Evolutionary conservation across 2,329 filamentous ascomycete genomes (phyloP).

Genomic region (Fusarium fujikuroi): DNA sequence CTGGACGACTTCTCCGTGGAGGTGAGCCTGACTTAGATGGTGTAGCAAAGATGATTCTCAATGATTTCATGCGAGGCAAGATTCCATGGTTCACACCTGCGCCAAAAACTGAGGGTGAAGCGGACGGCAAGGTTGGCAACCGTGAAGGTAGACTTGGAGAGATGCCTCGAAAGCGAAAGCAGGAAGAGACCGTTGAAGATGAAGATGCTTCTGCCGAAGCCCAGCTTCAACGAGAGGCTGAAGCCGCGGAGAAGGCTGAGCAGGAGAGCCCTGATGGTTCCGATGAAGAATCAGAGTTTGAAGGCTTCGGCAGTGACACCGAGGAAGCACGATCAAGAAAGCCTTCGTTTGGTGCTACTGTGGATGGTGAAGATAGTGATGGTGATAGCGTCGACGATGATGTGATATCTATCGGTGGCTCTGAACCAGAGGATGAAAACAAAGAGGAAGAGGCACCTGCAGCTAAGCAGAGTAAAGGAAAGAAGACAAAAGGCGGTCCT

Average conservation of each 20-base stretch:
- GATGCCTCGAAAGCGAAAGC: conserved; percentile 84
- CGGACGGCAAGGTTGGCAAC: conserved; percentile 68
- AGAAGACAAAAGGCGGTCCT: conserved; percentile 30
- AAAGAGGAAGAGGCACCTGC: conserved; percentile 29
- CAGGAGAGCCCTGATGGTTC: conserved; percentile 52
- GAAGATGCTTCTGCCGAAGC: conserved; percentile 50
- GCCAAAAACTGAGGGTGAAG: conserved; percentile 67
- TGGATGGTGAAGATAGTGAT: conserved; percentile 50
- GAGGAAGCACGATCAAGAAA: conserved; percentile 48
- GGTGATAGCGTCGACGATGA: conserved; percentile 56
- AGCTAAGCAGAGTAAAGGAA: conserved; percentile 32
- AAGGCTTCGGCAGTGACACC: conserved; percentile 52
- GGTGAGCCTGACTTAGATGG: conserved; percentile 96
- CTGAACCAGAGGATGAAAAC: conserved; percentile 45
- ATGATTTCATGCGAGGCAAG: conserved; percentile 94
- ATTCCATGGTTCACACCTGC: conserved; percentile 96
- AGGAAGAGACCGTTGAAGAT: conserved; percentile 62
- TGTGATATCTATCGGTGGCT: conserved; percentile 44
- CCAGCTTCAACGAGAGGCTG: conserved; percentile 43
- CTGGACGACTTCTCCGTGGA: conserved; percentile 85
- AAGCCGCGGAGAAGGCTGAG: conserved; percentile 44
- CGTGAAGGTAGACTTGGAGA: conserved; percentile 84
- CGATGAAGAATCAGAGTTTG: conserved; percentile 52
- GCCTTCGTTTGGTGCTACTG: conserved; percentile 46
- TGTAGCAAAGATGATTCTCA: conserved; percentile 95